Percentiles rank a stretch among this genome's conserved stretches.
Evolutionary conservation across 2,329 filamentous ascomycete genomes (phyloP).

Genomic region (Microcyclospora pomicola): DNA sequence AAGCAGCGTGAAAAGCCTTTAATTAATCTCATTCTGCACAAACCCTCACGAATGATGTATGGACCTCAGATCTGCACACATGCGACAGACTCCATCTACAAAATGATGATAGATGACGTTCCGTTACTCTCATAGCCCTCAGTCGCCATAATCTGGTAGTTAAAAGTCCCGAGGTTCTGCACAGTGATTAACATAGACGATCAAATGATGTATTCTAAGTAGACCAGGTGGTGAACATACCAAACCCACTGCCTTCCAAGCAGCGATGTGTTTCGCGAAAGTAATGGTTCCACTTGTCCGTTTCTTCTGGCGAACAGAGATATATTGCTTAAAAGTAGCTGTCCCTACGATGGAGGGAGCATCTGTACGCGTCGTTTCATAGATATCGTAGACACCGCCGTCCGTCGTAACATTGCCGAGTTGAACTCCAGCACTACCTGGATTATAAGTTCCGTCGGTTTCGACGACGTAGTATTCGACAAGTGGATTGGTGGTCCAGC

Average conservation of each 20-base stretch:
- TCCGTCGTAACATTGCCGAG: slow-evolving; percentile 40
- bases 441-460: slow-evolving; percentile 35
- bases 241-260: slow-evolving; percentile 13
- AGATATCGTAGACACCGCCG: slow-evolving; percentile 41
- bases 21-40: too few species aligned
- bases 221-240: background rate
- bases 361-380: slow-evolving; percentile 32
- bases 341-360: slow-evolving; percentile 41
- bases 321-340: slow-evolving; percentile 39
- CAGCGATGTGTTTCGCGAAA: slow-evolving; percentile 18
- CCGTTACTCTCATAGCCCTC: slow-evolving; percentile 13
- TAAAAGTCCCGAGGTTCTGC: slow-evolving; percentile 23
- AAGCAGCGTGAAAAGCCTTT: too few species aligned
- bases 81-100: slow-evolving; percentile 1
- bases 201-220: background rate
- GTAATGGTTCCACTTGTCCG: slow-evolving; percentile 38
- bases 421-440: slow-evolving; percentile 28
- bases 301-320: slow-evolving; percentile 38
- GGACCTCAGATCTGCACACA: background rate
- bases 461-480: slow-evolving; percentile 49
- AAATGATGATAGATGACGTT: slow-evolving; percentile 9
- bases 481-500: slow-evolving; percentile 40
- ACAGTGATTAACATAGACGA: slow-evolving; percentile 6
- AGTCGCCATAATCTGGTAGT: slow-evolving; percentile 14
- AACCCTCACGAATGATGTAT: too few species aligned